Percentiles rank a stretch among this genome's conserved stretches.
Conservation (phyloP, 495 filamentous ascomycete species). For the Trichoderma asperelloides region DNA sequence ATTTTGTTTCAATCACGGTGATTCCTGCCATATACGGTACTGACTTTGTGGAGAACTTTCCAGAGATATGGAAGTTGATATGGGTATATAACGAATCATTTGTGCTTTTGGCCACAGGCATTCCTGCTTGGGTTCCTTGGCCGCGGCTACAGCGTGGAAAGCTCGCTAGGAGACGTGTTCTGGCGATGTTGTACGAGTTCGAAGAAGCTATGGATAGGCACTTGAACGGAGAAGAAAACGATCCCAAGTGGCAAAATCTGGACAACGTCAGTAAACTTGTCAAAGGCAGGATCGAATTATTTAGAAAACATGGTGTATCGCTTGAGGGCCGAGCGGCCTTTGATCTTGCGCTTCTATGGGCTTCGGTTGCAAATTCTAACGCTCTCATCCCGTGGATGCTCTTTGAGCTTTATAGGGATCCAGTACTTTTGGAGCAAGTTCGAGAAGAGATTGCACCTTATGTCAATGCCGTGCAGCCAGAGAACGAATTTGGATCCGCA, state of each 20-base stretch:
- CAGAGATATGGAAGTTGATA: conserved; percentile 2
- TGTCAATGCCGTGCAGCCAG: conserved; percentile 2
- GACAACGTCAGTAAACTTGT: conserved; percentile 1
- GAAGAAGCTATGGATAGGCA: conserved; percentile 3
- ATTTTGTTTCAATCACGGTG: conserved; percentile 4
- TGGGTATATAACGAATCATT: conserved; percentile 4
- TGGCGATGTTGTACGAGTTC: conserved; percentile 5
- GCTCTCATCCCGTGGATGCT: conserved; percentile 8
- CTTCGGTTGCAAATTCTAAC: conserved; percentile 1
- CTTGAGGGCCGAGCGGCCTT: not conserved
- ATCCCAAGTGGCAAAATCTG: conserved; percentile 1
- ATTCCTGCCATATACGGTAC: conserved; percentile 3
- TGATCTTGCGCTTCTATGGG: conserved; percentile 7
- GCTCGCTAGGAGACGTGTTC: not conserved
- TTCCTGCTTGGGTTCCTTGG: conserved; percentile 7
- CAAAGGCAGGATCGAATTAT: not conserved
- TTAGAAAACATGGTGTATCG: not conserved
- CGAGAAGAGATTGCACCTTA: conserved; percentile 10
- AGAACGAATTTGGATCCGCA: conserved; percentile 2
- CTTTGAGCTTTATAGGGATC: conserved; percentile 1
- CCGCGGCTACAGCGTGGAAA: conserved; percentile 2
- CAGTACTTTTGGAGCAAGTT: conserved; percentile 5
- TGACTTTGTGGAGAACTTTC: conserved; percentile 6
- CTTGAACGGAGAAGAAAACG: not conserved
- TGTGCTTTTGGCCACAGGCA: not conserved